These are phyloP conservation scores for Ceratocystis colombiana DNA, from an alignment of 2,329 filamentous ascomycete genomes.

Conservation along the genomic window DNA sequence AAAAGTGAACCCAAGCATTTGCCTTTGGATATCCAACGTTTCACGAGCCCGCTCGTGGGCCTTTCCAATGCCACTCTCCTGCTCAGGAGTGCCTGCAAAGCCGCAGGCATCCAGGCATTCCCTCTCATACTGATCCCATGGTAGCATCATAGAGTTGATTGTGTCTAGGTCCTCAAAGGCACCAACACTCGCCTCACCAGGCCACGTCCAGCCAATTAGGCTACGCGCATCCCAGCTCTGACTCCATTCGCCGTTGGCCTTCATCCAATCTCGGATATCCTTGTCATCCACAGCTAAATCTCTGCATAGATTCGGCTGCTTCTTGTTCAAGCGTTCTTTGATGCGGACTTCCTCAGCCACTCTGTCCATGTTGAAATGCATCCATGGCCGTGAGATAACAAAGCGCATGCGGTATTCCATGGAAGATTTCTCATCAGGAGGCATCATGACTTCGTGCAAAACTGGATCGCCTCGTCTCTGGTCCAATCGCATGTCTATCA, in stretches of 20 bases:
- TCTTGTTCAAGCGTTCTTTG: background rate
- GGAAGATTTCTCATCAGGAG: background rate
- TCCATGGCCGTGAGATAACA: slow-evolving; percentile 21
- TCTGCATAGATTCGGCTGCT: slow-evolving; percentile 1
- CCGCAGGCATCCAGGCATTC: slow-evolving; percentile 6
- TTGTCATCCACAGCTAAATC: background rate
- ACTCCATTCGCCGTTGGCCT: slow-evolving; percentile 17
- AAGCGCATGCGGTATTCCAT: slow-evolving; percentile 5
- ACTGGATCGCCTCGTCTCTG: slow-evolving; percentile 3
- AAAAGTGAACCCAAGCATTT: slow-evolving; percentile 9
- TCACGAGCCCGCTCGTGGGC: background rate
- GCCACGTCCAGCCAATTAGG: slow-evolving; percentile 24
- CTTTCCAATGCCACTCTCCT: background rate
- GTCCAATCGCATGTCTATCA: slow-evolving; percentile 11
- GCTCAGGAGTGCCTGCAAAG: background rate
- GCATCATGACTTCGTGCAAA: background rate
- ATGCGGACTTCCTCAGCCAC: slow-evolving; percentile 16
- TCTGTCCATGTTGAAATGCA: slow-evolving; percentile 21
- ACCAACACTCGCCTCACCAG: slow-evolving; percentile 10
- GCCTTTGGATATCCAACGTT: background rate
- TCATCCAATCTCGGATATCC: slow-evolving; percentile 5
- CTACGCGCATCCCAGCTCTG: slow-evolving; percentile 2
- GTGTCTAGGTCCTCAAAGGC: background rate
- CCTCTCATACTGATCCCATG: slow-evolving; percentile 17
- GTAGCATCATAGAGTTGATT: slow-evolving; percentile 1